These are phyloP conservation scores for Stachybotrys chlorohalonatus DNA, from an alignment of 2,329 filamentous ascomycete genomes.

Conservation along the genomic window DNA sequence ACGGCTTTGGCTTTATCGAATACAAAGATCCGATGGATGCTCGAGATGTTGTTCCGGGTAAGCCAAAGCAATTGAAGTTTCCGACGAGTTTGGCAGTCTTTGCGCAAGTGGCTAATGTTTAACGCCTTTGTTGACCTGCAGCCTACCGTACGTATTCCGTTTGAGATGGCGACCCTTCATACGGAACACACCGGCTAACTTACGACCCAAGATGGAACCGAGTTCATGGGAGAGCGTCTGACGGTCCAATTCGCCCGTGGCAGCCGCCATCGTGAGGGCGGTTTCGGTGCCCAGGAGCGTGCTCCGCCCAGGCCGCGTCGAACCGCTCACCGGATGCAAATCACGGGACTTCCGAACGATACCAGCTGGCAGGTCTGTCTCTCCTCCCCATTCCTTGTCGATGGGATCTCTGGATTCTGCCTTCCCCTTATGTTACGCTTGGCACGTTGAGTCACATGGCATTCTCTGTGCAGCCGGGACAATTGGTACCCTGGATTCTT, in stretches of 20 bases:
- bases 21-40: constrained; percentile 99
- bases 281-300: constrained; percentile 46
- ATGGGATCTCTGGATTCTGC: constrained; percentile 30
- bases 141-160: constrained; percentile 50
- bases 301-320: constrained; percentile 70
- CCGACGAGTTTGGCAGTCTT: not conserved
- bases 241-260: constrained; percentile 98
- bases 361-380: constrained; percentile 99
- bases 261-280: constrained; percentile 47
- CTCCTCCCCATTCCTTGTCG: constrained; percentile 49
- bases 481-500: not conserved
- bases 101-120: constrained; percentile 11
- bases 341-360: constrained; percentile 91
- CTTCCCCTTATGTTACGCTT: constrained; percentile 17
- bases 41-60: constrained; percentile 95
- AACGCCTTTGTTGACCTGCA: constrained; percentile 16
- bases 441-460: constrained; percentile 15
- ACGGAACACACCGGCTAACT: constrained; percentile 13
- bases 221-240: constrained; percentile 95
- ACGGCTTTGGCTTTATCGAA: constrained; percentile 98
- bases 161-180: constrained; percentile 1
- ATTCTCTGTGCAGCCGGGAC: not conserved
- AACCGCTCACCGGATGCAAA: constrained; percentile 94
- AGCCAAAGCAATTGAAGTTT: constrained; percentile 22
- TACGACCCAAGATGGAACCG: constrained; percentile 68